Conservation (phyloP, 139 green algal genomes). For the Coelastrella sp. region DNA sequence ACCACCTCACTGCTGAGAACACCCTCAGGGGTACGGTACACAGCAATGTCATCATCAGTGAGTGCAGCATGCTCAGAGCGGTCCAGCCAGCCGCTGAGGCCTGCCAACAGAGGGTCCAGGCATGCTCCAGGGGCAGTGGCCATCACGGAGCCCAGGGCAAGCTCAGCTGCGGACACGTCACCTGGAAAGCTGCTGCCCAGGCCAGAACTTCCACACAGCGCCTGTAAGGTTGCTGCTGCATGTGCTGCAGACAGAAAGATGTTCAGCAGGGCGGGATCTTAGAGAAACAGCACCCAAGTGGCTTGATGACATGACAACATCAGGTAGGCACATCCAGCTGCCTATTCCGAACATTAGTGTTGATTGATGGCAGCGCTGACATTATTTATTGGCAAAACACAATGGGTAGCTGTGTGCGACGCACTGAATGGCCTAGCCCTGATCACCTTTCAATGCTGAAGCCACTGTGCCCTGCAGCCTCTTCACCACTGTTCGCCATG, state of each 20-base stretch:
- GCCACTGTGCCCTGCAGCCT: slow-evolving; percentile 12
- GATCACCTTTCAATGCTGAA: slow-evolving; percentile 29
- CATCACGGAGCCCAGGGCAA: slow-evolving; percentile 68
- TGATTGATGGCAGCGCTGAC: no score
- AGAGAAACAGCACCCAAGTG: background rate
- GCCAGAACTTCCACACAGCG: slow-evolving; percentile 56
- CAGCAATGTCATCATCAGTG: slow-evolving; percentile 54
- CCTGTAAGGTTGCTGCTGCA: slow-evolving; percentile 16
- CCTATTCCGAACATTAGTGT: background rate
- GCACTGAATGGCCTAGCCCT: no score
- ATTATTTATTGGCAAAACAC: background rate
- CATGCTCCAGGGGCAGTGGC: slow-evolving; percentile 50
- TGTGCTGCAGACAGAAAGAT: background rate
- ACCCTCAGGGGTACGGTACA: slow-evolving; percentile 77
- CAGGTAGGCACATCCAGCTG: background rate
- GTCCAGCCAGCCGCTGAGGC: slow-evolving; percentile 50
- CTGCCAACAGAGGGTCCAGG: slow-evolving; percentile 54
- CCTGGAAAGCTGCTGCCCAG: slow-evolving; percentile 43
- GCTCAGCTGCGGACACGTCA: slow-evolving; percentile 56
- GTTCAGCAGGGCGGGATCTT: background rate
- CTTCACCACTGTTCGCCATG: background rate
- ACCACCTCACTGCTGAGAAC: slow-evolving; percentile 60
- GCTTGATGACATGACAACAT: background rate
- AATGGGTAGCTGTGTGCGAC: background rate
- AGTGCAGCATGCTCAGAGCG: slow-evolving; percentile 69